A percentile compares a stretch with the other conserved stretches of the same genome.
phyloP scores from a whole-genome alignment of 495 filamentous ascomycete genomes.

The Aspergillus biplanus region DNA sequence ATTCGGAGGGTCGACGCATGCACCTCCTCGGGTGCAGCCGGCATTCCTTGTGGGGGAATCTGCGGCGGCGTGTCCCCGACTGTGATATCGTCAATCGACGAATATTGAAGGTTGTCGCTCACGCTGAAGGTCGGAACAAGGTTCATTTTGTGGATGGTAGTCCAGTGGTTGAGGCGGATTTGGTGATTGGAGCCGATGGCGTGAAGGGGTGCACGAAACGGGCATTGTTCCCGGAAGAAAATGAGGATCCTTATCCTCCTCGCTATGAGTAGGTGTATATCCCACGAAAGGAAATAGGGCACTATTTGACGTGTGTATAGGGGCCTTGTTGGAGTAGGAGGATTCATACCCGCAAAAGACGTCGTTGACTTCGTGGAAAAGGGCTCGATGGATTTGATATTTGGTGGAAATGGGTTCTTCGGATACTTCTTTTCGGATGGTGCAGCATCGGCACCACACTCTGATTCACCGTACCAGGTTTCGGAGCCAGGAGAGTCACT shows the following conservation, averaged over 20 bases:
- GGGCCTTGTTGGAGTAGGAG: constrained; percentile 56
- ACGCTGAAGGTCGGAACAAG: constrained; percentile 23
- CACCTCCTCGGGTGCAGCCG: constrained; percentile 40
- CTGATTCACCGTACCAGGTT: constrained; percentile 33
- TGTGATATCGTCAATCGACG: constrained; percentile 34
- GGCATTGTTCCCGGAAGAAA: constrained; percentile 45
- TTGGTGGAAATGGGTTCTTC: constrained; percentile 61
- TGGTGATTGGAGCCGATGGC: constrained; percentile 67
- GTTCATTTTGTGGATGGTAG: constrained; percentile 39
- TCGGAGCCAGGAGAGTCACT: constrained; percentile 40
- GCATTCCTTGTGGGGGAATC: constrained; percentile 39
- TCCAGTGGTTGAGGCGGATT: constrained; percentile 43
- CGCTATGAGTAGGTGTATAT: constrained; percentile 38
- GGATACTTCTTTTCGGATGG: constrained; percentile 52
- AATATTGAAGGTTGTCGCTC: constrained; percentile 29
- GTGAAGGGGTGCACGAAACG: constrained; percentile 53
- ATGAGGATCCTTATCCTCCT: constrained; percentile 38
- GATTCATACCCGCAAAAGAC: constrained; percentile 46
- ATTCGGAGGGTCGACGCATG: constrained; percentile 20
- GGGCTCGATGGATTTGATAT: constrained; percentile 56
- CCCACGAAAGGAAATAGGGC: neutral
- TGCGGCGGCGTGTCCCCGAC: constrained; percentile 37
- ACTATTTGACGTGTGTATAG: constrained; percentile 26
- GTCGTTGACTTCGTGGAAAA: constrained; percentile 31
- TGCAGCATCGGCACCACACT: constrained; percentile 19